phyloP scores from a whole-genome alignment of 169 alveolate genomes.

The Perkinsus chesapeaki region DNA sequence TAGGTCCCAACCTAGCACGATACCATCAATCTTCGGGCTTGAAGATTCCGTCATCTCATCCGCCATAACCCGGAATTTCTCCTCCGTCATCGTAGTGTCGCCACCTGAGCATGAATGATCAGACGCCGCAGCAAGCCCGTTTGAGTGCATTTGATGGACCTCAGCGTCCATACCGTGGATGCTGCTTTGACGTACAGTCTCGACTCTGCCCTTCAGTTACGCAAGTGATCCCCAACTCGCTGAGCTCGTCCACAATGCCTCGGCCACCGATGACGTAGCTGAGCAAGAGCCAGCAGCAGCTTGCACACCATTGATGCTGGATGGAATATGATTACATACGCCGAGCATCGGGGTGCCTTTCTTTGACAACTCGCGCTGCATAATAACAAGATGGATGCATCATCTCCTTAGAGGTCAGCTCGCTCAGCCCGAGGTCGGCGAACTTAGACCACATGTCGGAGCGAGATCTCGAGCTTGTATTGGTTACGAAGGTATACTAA shows the following conservation, averaged over 20 bases:
- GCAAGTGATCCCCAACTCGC: background rate
- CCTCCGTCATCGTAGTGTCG: background rate
- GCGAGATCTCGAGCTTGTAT: background rate
- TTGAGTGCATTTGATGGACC: too few species aligned
- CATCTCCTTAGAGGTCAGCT: background rate
- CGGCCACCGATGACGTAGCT: background rate
- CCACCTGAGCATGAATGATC: background rate
- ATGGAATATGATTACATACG: background rate
- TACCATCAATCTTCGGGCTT: background rate
- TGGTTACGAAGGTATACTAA: background rate
- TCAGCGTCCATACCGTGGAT: too few species aligned
- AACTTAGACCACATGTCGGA: background rate
- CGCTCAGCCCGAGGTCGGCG: background rate
- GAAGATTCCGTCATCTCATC: background rate
- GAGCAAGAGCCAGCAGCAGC: background rate
- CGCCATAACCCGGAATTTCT: background rate
- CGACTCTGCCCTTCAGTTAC: background rate
- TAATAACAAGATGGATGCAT: background rate
- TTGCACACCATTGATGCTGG: background rate
- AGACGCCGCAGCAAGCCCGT: background rate
- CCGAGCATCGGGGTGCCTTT: background rate
- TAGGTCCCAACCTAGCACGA: background rate
- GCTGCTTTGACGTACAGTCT: background rate
- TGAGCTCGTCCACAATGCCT: background rate
- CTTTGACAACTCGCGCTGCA: background rate